Conservation (phyloP, 345 rosid species). For the Murraya paniculata region DNA sequence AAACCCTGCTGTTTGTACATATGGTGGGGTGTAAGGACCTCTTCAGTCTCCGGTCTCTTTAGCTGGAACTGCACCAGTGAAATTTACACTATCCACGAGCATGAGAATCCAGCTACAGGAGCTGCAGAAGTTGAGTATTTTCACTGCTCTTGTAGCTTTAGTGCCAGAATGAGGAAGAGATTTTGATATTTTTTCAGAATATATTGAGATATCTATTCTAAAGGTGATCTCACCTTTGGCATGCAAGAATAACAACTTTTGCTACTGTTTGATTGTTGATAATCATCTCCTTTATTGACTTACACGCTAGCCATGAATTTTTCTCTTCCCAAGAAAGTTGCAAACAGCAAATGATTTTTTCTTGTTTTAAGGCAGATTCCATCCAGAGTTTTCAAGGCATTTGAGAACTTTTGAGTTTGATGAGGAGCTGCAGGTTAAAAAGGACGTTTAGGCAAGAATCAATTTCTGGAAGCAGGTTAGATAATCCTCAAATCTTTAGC, state of each 20-base stretch:
- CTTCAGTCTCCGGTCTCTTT: not conserved
- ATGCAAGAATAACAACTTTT: conserved; percentile 1
- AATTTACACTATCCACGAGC: not conserved
- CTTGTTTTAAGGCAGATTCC: not conserved
- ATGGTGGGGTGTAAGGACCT: not conserved
- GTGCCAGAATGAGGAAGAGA: conserved; percentile 7
- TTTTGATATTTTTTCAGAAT: not conserved
- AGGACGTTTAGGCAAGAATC: not conserved
- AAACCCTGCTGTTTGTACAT: not conserved
- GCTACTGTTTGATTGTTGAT: not conserved
- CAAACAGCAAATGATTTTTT: conserved; percentile 7
- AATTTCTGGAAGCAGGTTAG: not conserved
- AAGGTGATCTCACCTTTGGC: not conserved
- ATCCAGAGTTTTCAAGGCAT: not conserved
- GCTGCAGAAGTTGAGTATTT: not conserved
- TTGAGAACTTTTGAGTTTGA: conserved; percentile 1
- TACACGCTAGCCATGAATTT: conserved; percentile 8
- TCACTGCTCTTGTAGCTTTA: conserved; percentile 7
- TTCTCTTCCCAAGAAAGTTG: conserved; percentile 17
- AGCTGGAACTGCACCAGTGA: not conserved
- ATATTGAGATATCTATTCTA: not conserved
- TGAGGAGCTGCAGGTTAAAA: not conserved
- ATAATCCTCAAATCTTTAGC: not conserved
- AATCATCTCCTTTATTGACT: conserved; percentile 2
- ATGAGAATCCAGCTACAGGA: not conserved